Percentiles rank a stretch among this genome's conserved stretches.
phyloP scores from a whole-genome alignment of 2,329 filamentous ascomycete species.

The Aureobasidium musti region DNA sequence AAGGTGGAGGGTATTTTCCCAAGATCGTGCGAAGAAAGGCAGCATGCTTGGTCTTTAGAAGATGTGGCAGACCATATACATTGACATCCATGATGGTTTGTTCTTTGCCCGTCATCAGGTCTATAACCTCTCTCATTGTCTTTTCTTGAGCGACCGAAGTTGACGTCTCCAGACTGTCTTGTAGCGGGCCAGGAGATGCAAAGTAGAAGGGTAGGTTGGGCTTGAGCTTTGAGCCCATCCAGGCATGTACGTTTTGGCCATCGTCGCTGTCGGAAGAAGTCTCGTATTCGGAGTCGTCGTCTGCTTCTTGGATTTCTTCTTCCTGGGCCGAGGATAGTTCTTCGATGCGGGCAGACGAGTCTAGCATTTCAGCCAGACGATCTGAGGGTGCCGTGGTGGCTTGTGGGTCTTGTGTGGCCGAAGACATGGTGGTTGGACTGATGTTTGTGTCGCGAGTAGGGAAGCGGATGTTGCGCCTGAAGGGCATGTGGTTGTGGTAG shows the following conservation, averaged over 20 bases:
- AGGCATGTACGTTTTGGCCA: conserved; percentile 29
- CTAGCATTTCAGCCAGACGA: conserved; percentile 38
- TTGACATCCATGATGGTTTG: conserved; percentile 59
- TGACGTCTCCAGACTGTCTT: conserved; percentile 65
- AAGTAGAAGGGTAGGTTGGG: conserved; percentile 55
- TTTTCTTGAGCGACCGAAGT: conserved; percentile 69
- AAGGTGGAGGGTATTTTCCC: conserved; percentile 65
- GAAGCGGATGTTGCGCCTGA: conserved; percentile 1
- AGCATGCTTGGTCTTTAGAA: conserved; percentile 65
- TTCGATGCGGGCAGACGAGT: conserved; percentile 37
- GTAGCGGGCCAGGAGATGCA: conserved; percentile 61
- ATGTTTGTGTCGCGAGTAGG: conserved; percentile 23
- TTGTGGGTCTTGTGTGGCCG: neutral
- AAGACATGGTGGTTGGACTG: neutral
- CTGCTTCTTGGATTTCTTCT: conserved; percentile 33
- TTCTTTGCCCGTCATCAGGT: conserved; percentile 61
- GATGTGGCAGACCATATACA: conserved; percentile 68
- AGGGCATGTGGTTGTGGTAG: conserved; percentile 8
- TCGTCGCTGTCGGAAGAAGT: conserved; percentile 21
- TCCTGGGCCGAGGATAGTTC: conserved; percentile 39
- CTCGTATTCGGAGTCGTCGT: conserved; percentile 31
- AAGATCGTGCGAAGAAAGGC: conserved; percentile 61
- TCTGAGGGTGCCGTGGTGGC: conserved; percentile 27
- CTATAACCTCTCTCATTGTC: conserved; percentile 68
- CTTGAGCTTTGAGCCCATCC: conserved; percentile 28